A percentile compares a stretch with the other conserved stretches of the same genome.
Conservation (phyloP, 306 rosid species). For the Glycine soja region DNA sequence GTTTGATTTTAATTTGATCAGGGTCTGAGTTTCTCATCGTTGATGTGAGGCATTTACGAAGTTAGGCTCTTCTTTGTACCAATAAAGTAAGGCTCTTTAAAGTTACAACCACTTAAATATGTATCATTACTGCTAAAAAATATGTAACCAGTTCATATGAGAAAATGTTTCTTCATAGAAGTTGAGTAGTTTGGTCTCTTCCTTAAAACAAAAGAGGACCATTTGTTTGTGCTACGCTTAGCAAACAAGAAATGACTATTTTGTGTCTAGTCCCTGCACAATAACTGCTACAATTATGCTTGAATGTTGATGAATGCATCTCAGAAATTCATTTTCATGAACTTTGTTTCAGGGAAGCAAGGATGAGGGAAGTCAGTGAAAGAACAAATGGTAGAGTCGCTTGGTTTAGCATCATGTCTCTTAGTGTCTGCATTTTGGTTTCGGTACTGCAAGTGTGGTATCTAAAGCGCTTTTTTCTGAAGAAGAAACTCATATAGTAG, state of each 20-base stretch:
- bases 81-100: background rate
- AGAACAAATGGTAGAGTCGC: conserved; percentile 59
- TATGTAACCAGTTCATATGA: background rate
- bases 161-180: background rate
- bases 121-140: conserved; percentile 1
- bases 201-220: background rate
- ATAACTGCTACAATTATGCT: conserved; percentile 1
- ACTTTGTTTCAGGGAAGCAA: conserved; percentile 56
- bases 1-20: background rate
- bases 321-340: conserved; percentile 11
- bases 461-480: conserved; percentile 52
- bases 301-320: background rate
- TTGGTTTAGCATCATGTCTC: conserved; percentile 60
- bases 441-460: conserved; percentile 54
- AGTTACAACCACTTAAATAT: conserved; percentile 11
- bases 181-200: background rate
- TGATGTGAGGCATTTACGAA: background rate
- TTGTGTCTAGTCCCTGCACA: background rate
- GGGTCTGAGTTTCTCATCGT: background rate
- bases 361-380: conserved; percentile 62
- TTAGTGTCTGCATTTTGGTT: conserved; percentile 55
- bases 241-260: background rate
- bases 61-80: background rate
- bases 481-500: conserved; percentile 72
- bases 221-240: background rate